These are phyloP conservation scores for Dendryphion nanum DNA, from an alignment of 2,329 filamentous ascomycete species.

Conservation along the genomic window DNA sequence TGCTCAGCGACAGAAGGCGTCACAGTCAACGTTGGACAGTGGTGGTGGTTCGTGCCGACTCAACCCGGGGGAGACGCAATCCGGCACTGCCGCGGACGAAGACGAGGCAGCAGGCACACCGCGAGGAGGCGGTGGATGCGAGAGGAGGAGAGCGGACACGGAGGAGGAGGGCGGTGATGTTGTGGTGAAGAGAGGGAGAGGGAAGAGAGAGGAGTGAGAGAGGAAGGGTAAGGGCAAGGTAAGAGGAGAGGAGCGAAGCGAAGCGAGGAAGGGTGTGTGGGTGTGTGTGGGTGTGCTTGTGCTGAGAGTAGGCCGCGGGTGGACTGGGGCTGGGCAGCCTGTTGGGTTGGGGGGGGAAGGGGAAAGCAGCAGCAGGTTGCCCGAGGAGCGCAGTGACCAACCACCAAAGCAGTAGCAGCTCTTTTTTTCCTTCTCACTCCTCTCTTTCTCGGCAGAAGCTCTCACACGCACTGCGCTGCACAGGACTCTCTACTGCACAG, in stretches of 20 bases:
- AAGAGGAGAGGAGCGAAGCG: not conserved
- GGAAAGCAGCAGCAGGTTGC: not conserved
- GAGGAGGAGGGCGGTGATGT: conserved; percentile 7
- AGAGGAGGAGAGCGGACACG: conserved; percentile 5
- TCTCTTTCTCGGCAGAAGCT: too few relatives aligned
- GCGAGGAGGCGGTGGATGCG: not conserved
- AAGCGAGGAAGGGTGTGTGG: not conserved
- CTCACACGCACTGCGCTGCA: too few relatives aligned
- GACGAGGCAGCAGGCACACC: too few relatives aligned
- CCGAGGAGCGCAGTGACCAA: not conserved
- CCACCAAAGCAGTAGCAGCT: not conserved
- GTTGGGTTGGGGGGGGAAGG: not conserved
- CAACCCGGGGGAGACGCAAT: not conserved
- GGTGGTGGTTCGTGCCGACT: not conserved
- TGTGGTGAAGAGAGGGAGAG: conserved; percentile 5
- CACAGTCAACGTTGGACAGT: not conserved
- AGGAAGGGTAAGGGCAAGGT: conserved; percentile 4
- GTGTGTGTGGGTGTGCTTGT: not conserved
- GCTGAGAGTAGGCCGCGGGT: not conserved
- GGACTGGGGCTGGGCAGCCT: not conserved
- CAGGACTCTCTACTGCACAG: too few relatives aligned
- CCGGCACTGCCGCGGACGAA: too few relatives aligned
- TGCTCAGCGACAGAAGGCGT: too few relatives aligned
- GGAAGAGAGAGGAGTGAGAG: conserved; percentile 9
- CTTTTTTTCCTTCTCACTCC: too few relatives aligned